A percentile compares a stretch with the other conserved stretches of the same genome.
These are phyloP conservation scores for Penstemon newberryi DNA, from an alignment of 257 asterid genomes.

Conservation along the genomic window DNA sequence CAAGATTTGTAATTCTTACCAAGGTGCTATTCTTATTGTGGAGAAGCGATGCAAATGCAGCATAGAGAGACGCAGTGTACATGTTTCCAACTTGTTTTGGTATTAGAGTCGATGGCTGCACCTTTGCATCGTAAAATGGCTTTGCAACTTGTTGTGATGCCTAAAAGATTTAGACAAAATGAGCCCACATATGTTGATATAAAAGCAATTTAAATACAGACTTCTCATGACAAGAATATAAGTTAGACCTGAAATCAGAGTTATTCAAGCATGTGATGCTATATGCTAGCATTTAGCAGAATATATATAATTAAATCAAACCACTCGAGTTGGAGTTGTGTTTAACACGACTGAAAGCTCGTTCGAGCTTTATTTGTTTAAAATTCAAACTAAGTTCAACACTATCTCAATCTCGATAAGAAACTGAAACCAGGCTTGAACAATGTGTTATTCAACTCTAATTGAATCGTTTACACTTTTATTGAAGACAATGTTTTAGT, in stretches of 20 bases:
- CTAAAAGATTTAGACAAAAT: conserved; percentile 40
- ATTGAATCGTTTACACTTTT: too few relatives aligned
- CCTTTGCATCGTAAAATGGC: conserved; percentile 74
- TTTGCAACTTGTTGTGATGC: conserved; percentile 92
- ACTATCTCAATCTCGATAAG: too few relatives aligned
- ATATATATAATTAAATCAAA: too few relatives aligned
- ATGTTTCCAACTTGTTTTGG: conserved; percentile 98
- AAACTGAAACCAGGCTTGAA: background rate
- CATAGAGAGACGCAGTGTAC: conserved; percentile 98
- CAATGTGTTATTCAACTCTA: background rate
- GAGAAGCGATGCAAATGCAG: conserved; percentile 91
- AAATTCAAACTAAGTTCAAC: too few relatives aligned
- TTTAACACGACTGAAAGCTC: too few relatives aligned
- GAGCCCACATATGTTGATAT: conserved; percentile 22
- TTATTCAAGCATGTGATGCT: too few relatives aligned
- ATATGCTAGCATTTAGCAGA: too few relatives aligned
- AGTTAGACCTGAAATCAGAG: too few relatives aligned
- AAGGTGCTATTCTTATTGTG: conserved; percentile 69
- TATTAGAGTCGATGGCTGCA: conserved; percentile 82
- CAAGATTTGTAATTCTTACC: conserved; percentile 47
- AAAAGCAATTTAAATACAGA: background rate
- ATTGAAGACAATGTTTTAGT: background rate
- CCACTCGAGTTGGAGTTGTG: too few relatives aligned
- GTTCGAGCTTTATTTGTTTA: too few relatives aligned
- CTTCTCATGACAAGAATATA: background rate